Evolutionary conservation across 495 filamentous ascomycete species (phyloP).

Genomic region (Penicillium robsamsonii): DNA sequence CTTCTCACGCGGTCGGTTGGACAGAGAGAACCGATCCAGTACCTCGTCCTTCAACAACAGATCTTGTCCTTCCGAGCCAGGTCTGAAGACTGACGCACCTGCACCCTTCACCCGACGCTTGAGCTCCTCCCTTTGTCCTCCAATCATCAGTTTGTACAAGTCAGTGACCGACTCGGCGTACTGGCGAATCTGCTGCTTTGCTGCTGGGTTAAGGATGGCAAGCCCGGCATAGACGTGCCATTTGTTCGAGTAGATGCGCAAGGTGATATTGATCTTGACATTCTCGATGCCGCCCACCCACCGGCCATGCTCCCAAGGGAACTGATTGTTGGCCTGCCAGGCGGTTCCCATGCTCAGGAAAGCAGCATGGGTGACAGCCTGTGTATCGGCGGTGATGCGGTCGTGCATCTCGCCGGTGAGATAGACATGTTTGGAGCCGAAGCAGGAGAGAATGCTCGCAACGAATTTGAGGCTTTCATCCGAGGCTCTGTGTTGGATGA

Average conservation of each 20-base stretch:
- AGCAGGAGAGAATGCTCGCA: constrained; percentile 73
- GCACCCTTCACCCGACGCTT: constrained; percentile 73
- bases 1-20: constrained; percentile 57
- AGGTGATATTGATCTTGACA: constrained; percentile 96
- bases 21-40: constrained; percentile 81
- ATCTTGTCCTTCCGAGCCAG: constrained; percentile 53
- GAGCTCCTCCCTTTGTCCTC: constrained; percentile 77
- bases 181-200: constrained; percentile 87
- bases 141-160: constrained; percentile 93
- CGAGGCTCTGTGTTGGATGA: constrained; percentile 89
- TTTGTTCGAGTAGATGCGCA: constrained; percentile 96
- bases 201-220: constrained; percentile 91
- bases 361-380: constrained; percentile 95
- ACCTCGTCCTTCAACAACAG: constrained; percentile 78
- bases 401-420: constrained; percentile 86
- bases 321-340: constrained; percentile 89
- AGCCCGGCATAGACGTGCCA: constrained; percentile 99
- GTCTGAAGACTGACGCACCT: constrained; percentile 74
- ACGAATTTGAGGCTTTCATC: constrained; percentile 74
- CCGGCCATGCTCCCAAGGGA: constrained; percentile 90
- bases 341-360: constrained; percentile 97
- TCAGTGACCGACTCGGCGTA: constrained; percentile 92
- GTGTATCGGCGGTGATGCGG: constrained; percentile 95
- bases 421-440: constrained; percentile 78
- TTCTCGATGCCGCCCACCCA: constrained; percentile 98